These are phyloP conservation scores for Suaeda aralocaspica DNA, from an alignment of 148 eudicot species.

Conservation along the genomic window DNA sequence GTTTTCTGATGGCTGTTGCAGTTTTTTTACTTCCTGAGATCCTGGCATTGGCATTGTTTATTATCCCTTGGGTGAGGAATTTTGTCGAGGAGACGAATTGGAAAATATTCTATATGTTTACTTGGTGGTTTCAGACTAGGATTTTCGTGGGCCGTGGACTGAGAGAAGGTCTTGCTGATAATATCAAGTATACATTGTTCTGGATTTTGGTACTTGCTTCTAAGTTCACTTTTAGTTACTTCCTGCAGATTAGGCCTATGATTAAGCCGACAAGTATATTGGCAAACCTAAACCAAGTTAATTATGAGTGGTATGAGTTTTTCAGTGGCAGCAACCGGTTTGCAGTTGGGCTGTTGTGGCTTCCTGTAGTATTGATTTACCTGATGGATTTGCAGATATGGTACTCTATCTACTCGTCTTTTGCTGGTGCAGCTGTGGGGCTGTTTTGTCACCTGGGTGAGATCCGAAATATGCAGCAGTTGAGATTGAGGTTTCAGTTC, in stretches of 20 bases:
- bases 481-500: constrained; percentile 90
- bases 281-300: constrained; percentile 35
- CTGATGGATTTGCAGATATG: constrained; percentile 93
- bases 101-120: constrained; percentile 68
- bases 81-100: constrained; percentile 77
- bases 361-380: constrained; percentile 80
- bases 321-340: constrained; percentile 63
- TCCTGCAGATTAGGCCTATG: constrained; percentile 84
- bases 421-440: constrained; percentile 81
- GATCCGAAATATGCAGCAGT: constrained; percentile 81
- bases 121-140: constrained; percentile 95
- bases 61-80: constrained; percentile 77
- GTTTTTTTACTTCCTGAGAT: constrained; percentile 66
- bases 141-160: constrained; percentile 85
- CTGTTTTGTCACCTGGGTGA: constrained; percentile 85
- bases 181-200: constrained; percentile 65
- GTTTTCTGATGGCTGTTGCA: constrained; percentile 54
- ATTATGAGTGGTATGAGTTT: constrained; percentile 78
- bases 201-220: constrained; percentile 83
- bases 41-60: constrained; percentile 53
- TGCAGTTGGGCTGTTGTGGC: constrained; percentile 81
- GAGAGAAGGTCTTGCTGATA: constrained; percentile 81
- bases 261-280: constrained; percentile 57
- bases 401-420: constrained; percentile 82
- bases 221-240: constrained; percentile 71